A percentile compares a stretch with the other conserved stretches of the same genome.
Conservation (phyloP, 768 basidiomycete species). For the Rhodosporidiobolus odoratus region DNA sequence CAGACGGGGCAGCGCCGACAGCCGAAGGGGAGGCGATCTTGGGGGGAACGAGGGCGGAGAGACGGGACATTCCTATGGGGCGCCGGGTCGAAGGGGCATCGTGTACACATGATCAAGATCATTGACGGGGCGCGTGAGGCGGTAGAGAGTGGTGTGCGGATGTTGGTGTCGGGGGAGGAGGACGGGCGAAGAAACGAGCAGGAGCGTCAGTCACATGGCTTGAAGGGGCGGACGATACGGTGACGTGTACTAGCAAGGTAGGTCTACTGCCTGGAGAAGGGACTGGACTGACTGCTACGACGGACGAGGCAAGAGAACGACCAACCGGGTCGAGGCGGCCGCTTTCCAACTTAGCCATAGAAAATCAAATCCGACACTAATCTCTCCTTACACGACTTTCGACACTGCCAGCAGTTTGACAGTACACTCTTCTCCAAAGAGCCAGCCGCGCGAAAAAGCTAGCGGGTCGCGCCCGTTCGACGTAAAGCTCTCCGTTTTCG, state of each 20-base stretch:
- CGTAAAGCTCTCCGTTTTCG: neutral
- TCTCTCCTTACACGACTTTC: no score
- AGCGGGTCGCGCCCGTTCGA: slow-evolving; percentile 6
- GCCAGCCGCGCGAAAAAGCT: no score
- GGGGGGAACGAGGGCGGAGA: slow-evolving; percentile 80
- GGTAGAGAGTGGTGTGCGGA: neutral
- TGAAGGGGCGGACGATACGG: neutral
- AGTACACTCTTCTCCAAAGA: no score
- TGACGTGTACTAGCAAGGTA: neutral
- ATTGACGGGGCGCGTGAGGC: neutral
- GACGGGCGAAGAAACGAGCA: neutral
- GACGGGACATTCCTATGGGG: slow-evolving; percentile 45
- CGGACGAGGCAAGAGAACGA: neutral
- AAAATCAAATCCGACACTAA: no score
- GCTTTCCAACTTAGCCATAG: no score
- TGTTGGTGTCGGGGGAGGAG: neutral
- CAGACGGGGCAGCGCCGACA: slow-evolving; percentile 64
- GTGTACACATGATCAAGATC: neutral
- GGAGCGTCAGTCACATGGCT: neutral
- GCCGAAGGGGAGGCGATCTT: slow-evolving; percentile 89
- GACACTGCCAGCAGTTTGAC: no score
- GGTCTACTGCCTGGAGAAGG: no score
- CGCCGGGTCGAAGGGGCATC: no score
- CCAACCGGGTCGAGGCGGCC: neutral
- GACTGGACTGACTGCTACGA: neutral